Evolutionary conservation across 768 basidiomycete species (phyloP), one percentile per base, ranked within the genome.

Genomic region (Lactifluus pinguis): DNA sequence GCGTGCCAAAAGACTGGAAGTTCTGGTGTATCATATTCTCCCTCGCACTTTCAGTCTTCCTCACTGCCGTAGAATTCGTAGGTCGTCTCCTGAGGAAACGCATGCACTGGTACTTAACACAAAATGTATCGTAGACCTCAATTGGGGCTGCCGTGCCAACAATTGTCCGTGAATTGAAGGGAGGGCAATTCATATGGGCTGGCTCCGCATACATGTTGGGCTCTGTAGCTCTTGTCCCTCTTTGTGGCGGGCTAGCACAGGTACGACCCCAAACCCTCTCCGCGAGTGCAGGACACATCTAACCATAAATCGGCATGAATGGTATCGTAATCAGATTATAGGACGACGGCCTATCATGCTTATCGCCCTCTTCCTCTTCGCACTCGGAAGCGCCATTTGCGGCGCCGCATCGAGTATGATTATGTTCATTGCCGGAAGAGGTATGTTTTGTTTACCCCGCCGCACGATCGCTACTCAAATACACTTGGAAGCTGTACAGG

Each of bases 341-440:
- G 73, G 73, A 7, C 63, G 73, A n/a, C 68, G 67, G n/a, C 66
- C 68, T 7, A 62, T 69, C 7, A 60, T 73, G 52, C 57, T 73
- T 8, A 55, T 49, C 7, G 66, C 45, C 3, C 32, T 32, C 32
- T 32, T 32, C 32, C 32, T 32, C 32, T 32, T 32, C 7, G 32
- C 32, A 32, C 32, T 71, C 1, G 76, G 77, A 2, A 72, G 71
- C 19, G 69, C 72, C 2, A 49, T 78, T 1, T 72, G 68, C 13
- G 76, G 76, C 0, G 69, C 72, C 0, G 70, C 74, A 1, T 64
- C 65, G 29, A 69, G 36, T 51, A 71, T 75, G 68, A 65, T 59
- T 9, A 70, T 71, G 66, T 61, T 74, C 1, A 76, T 76, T 42
- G 32, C 32, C 7, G 32, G 32, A 32, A 32, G 32, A 32, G 3